A percentile compares a stretch with the other conserved stretches of the same genome.
phyloP scores from a whole-genome alignment of 306 rosid species.

The Rubus idaeus region DNA sequence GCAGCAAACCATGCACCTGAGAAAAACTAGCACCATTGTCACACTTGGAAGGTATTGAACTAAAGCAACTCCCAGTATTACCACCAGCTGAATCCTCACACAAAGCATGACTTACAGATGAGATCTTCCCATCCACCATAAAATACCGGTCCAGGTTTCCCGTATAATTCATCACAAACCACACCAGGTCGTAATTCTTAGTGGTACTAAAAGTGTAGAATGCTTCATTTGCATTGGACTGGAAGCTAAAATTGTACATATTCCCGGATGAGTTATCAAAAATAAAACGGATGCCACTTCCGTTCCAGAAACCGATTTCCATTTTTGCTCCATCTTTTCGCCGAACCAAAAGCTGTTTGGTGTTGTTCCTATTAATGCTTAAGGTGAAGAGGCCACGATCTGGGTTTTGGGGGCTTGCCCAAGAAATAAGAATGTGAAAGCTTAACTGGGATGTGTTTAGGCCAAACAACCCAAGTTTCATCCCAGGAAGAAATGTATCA shows the following conservation, averaged over 20 bases:
- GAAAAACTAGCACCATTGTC: background rate
- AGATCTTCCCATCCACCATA: constrained; percentile 6
- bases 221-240: background rate
- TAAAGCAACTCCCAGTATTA: constrained; percentile 3
- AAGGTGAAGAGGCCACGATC: constrained; percentile 14
- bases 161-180: constrained; percentile 19
- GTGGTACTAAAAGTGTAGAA: constrained; percentile 8
- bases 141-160: constrained; percentile 12
- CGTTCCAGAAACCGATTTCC: constrained; percentile 13
- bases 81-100: background rate
- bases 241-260: constrained; percentile 14
- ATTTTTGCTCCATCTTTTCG: constrained; percentile 1
- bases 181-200: background rate
- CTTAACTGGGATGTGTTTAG: background rate
- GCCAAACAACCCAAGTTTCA: constrained; percentile 3
- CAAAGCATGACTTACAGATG: constrained; percentile 1
- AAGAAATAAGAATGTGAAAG: constrained; percentile 7
- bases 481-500: constrained; percentile 14
- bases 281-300: background rate
- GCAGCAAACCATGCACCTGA: constrained; percentile 13
- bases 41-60: constrained; percentile 2
- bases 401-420: constrained; percentile 17
- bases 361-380: background rate
- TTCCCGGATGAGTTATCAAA: background rate
- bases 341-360: background rate